Evolutionary conservation across 768 basidiomycete species (phyloP), one percentile per base, ranked within the genome.

Genomic region (Leccinum arenicola): DNA sequence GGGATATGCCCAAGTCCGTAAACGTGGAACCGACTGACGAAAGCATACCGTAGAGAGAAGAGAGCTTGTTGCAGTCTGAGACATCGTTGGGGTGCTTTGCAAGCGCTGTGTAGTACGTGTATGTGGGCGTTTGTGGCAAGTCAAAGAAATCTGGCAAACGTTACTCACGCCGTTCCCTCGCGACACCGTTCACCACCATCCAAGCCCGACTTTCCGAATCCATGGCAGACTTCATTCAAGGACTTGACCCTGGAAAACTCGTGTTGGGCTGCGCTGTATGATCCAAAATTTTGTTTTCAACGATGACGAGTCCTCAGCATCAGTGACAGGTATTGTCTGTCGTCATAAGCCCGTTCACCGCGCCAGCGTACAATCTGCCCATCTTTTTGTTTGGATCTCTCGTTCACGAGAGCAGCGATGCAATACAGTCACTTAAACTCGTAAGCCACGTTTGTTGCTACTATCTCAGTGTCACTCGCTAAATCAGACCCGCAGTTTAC

Each of bases 351-450:
- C 77, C 86, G 5, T 88, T 84, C 68, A 63, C 76, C 0, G 74
- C 83, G 1, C 88, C 91, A 2, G 68, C 78, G 2, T 94, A 94
- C 72, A 94, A 94, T 68, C 77, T 94, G 21, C 85, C 92, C n/a
- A 78, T 94, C 54, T 88, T 91, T 62, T 78, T 94, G 25, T 93
- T 92, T 61, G 92, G 92, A 1, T 74, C 77, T 2, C 86, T 91
- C 70, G 85, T 81, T 0, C 86, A 89, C 66, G 91, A 93, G 66
- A 83, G 79, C 57, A 74, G 76, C 9, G 90, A 91, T 52, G 83
- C 83, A 0, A 64, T 78, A 6, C 84, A 86, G 61, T 86, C 89
- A 5, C 70, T 90, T 65, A 86, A 85, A 66, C 76, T 78, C 51
- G 91, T 90, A 65, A 3, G 57, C 61, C 49, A 23, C 19, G n/a